Base-by-base conservation (phyloP, 1,284 basidiomycete genomes). In the Gymnopus androsaceus region DNA sequence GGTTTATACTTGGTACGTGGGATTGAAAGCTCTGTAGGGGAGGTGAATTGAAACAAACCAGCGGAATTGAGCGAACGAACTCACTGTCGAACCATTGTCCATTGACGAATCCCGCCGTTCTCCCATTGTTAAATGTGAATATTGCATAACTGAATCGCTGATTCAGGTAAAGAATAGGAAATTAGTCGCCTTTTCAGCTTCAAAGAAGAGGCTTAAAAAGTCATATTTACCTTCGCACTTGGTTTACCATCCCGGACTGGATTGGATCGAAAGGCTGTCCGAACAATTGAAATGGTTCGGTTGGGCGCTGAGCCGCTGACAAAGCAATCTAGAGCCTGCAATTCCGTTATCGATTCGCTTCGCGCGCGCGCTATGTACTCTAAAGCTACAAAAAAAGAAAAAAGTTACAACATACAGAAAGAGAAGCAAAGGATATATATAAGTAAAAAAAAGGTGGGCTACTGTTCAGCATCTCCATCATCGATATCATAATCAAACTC, bases 81-180 rank as follows among this genome's bases (percentile, higher is more conserved):
- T 51, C 66, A 80, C 78, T 66, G 77, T 77, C 69, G 73, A 75
- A 62, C 71, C 73, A 66, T 69, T 74, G 66, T 79, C 78, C 62
- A 80, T 69, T 63, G 69, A 75, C 34, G 72, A 68, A 64, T 79
- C 77, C 63, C 77, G 68, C 56, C 77, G 72, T 59, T 79, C 78
- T 51, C 70, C 66, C 53, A 75, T 64, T 48, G 70, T 67, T 67
- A 80, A 72, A 65, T 78, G 77, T 62, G 67, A 69, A 72, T 80
- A 79, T 62, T 78, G 75, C 77, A 80, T 79, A 57, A 67, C 68
- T 61, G 70, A 64, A 64, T 77, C 76, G 71, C 77, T 80, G 66
- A 42, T 66, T 60, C 66, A 42, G 30, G 1, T 38, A 31, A 17
- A n/a, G 33, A 44, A 7, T n/a, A 23, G 25, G 34, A n/a, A 11